phyloP scores from a whole-genome alignment of 106 monocot species.

The Apostasia shenzhenica region DNA sequence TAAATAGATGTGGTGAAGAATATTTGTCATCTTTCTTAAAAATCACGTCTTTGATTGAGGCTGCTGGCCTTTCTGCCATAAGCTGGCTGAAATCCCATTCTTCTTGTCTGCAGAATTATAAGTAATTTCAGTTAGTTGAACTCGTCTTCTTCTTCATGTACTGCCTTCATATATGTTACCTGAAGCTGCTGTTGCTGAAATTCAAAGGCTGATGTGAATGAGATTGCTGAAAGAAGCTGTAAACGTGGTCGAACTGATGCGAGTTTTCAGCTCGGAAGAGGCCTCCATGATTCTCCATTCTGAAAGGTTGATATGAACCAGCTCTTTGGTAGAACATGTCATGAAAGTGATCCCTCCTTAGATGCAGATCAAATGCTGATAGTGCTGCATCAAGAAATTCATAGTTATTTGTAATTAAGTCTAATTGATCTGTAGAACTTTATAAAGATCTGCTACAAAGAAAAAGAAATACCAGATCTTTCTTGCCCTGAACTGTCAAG shows the following conservation, averaged over 20 bases:
- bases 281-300: constrained; percentile 18
- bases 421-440: too few species aligned
- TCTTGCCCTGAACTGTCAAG: constrained; percentile 25
- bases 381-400: constrained; percentile 3
- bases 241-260: constrained; percentile 8
- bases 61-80: not conserved
- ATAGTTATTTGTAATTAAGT: too few species aligned
- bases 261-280: constrained; percentile 9
- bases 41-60: constrained; percentile 40
- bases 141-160: not conserved
- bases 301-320: constrained; percentile 15
- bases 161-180: constrained; percentile 5
- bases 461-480: constrained; percentile 18
- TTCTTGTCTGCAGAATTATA: constrained; percentile 16
- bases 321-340: constrained; percentile 32
- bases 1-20: constrained; percentile 27
- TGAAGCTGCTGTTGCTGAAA: constrained; percentile 25
- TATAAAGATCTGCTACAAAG: not conserved
- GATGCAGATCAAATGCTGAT: constrained; percentile 21
- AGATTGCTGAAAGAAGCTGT: constrained; percentile 18
- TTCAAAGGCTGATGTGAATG: constrained; percentile 17
- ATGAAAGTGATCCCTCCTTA: constrained; percentile 11
- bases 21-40: constrained; percentile 39
- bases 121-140: too few species aligned
- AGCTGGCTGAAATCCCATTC: constrained; percentile 42